Conservation (phyloP, 208 protist genomes). For the Endotrypanum monterogeii region DNA sequence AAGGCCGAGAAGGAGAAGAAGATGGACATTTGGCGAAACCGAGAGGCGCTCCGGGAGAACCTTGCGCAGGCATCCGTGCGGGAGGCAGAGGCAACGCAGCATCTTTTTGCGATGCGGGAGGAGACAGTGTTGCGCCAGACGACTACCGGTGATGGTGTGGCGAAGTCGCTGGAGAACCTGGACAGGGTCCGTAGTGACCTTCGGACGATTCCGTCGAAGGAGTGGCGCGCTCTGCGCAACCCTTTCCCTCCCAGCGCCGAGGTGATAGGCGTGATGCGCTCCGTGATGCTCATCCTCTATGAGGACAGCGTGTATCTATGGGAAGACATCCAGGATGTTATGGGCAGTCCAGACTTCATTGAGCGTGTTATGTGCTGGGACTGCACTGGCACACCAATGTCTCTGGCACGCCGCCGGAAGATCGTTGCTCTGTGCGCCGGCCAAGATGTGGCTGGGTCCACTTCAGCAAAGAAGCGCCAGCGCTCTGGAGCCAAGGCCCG, state of each 20-base stretch:
- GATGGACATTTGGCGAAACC: slow-evolving; percentile 55
- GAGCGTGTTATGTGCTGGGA: slow-evolving; percentile 64
- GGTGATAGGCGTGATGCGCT: slow-evolving; percentile 40
- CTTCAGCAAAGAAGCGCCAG: slow-evolving; percentile 29
- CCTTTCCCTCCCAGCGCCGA: slow-evolving; percentile 27
- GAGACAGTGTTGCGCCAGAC: slow-evolving; percentile 49
- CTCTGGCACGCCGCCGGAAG: slow-evolving; percentile 47
- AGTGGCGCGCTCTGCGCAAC: slow-evolving; percentile 63
- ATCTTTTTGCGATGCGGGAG: slow-evolving; percentile 58
- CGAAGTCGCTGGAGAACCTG: slow-evolving; percentile 45
- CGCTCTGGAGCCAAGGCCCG: slow-evolving; percentile 10
- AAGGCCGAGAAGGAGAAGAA: slow-evolving; percentile 38
- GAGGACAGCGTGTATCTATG: slow-evolving; percentile 55
- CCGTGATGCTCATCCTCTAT: slow-evolving; percentile 70
- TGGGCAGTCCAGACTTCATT: slow-evolving; percentile 62
- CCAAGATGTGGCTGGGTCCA: slow-evolving; percentile 19
- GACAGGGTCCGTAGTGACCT: slow-evolving; percentile 43
- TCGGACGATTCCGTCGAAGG: slow-evolving; percentile 39
- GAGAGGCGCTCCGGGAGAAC: slow-evolving; percentile 55
- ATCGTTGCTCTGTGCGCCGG: slow-evolving; percentile 39
- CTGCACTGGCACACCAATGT: slow-evolving; percentile 71
- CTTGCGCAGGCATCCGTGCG: slow-evolving; percentile 34
- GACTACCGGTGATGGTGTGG: slow-evolving; percentile 33
- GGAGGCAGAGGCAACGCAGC: slow-evolving; percentile 51
- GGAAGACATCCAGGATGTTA: slow-evolving; percentile 63